Evolutionary conservation across 306 rosid species (phyloP), one percentile per base, ranked within the genome.

Genomic region (Rubus idaeus): DNA sequence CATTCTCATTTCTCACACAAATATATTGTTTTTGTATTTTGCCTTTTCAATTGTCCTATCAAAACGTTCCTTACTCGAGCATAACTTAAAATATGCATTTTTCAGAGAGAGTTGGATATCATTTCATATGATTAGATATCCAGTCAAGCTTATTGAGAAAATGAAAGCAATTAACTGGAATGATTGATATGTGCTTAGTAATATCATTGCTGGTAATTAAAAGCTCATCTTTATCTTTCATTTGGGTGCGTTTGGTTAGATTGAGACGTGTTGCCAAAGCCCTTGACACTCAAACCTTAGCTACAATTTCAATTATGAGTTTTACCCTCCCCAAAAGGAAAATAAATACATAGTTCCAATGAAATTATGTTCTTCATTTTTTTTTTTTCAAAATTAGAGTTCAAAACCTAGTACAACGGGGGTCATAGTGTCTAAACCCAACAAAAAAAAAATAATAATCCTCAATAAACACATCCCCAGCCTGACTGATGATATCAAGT

Each of bases 251-350:
- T 75, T 80, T 75, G 81, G 91, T 82, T 68, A 68, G 97, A 90
- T 84, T 82, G 86, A 77, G 93, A 90, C 93, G 80, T 81, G 81
- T 71, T 78, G 88, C 95, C 97, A 83, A 85, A 90, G 80, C 67
- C 74, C 68, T 74, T 75, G 57, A 57, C 71, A n/a, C 70, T 75
- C 67, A 64, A 64, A 68, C 18, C 77, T 61, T 66, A 11, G 51
- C 66, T 75, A 77, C 88, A 53, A 46, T 23, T 23, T 30, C 12
- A 70, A 80, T 66, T 70, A 77, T 21, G 20, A 55, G 13, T 26
- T 23, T 0, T 8, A 8, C 8, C 44, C 67, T 61, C 47, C 23
- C 39, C 11, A 63, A 62, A 30, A 30, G 35, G 2, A 30, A 30
- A 30, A 30, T 30, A 30, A 30, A 30, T 30, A 30, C 2, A 30